These are phyloP conservation scores for Gaultheria prostrata DNA, from an alignment of 148 eudicot genomes.

Conservation along the genomic window DNA sequence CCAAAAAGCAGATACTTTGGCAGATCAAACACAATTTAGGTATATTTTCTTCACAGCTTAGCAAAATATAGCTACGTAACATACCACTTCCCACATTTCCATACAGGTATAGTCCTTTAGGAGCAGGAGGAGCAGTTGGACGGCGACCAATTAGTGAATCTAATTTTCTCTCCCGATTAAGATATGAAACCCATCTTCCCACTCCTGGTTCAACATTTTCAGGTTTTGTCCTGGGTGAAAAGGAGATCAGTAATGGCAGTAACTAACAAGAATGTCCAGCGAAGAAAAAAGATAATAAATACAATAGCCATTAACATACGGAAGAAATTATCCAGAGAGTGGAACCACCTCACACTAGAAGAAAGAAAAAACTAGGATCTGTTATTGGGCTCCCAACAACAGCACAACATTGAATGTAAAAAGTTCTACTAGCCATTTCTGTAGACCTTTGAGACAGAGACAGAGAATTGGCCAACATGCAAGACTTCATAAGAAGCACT, in stretches of 20 bases:
- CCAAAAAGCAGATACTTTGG: neutral
- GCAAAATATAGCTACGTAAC: constrained; percentile 15
- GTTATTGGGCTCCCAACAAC: neutral
- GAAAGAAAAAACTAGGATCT: neutral
- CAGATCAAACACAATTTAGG: neutral
- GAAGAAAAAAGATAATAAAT: neutral
- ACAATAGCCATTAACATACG: neutral
- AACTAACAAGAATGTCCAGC: neutral
- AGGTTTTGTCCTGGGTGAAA: constrained; percentile 47
- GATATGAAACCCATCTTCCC: constrained; percentile 95
- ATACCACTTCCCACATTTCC: constrained; percentile 99
- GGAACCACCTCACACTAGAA: neutral
- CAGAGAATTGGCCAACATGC: neutral
- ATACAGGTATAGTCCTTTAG: constrained; percentile 88
- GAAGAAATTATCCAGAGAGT: neutral
- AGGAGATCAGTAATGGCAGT: constrained; percentile 7
- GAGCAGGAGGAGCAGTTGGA: constrained; percentile 84
- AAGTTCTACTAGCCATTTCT: neutral
- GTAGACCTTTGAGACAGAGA: neutral
- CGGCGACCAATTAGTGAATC: constrained; percentile 70
- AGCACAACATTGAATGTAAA: neutral
- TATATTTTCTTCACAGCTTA: neutral
- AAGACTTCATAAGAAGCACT: neutral
- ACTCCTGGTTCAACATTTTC: constrained; percentile 77
- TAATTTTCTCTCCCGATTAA: constrained; percentile 82